Conservation (phyloP, 257 asterid species). For the Mentha longifolia region DNA sequence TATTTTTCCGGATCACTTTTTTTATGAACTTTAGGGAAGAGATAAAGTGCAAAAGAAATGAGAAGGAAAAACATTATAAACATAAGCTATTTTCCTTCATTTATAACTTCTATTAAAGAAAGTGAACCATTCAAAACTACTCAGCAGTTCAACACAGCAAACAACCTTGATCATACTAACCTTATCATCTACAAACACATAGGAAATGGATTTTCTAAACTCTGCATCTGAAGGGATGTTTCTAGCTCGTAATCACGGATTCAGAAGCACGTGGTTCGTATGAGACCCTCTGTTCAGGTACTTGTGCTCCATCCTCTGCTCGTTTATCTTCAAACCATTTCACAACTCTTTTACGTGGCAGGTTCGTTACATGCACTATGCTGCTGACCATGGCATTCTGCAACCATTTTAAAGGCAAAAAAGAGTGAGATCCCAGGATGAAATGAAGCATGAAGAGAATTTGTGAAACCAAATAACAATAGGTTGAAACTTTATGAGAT, state of each 20-base stretch:
- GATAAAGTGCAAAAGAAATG: no score
- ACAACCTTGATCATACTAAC: neutral
- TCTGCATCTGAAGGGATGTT: neutral
- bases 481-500: neutral
- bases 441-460: neutral
- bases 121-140: neutral
- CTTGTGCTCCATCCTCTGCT: slow-evolving; percentile 80
- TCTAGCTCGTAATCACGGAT: slow-evolving; percentile 41
- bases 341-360: slow-evolving; percentile 81
- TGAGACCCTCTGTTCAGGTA: slow-evolving; percentile 62
- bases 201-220: slow-evolving; percentile 3
- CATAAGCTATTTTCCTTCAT: neutral
- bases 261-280: slow-evolving; percentile 50
- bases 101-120: neutral
- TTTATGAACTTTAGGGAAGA: no score
- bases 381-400: slow-evolving; percentile 91
- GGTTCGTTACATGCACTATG: slow-evolving; percentile 84
- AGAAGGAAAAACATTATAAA: neutral
- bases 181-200: slow-evolving; percentile 5
- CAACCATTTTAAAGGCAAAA: slow-evolving; percentile 9
- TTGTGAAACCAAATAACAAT: neutral
- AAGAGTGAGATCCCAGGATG: neutral
- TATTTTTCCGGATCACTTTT: no score
- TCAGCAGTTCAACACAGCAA: neutral
- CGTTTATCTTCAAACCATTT: slow-evolving; percentile 97